phyloP scores from a whole-genome alignment of 352 stramenopile genomes.

The Phytophthora quininea region DNA sequence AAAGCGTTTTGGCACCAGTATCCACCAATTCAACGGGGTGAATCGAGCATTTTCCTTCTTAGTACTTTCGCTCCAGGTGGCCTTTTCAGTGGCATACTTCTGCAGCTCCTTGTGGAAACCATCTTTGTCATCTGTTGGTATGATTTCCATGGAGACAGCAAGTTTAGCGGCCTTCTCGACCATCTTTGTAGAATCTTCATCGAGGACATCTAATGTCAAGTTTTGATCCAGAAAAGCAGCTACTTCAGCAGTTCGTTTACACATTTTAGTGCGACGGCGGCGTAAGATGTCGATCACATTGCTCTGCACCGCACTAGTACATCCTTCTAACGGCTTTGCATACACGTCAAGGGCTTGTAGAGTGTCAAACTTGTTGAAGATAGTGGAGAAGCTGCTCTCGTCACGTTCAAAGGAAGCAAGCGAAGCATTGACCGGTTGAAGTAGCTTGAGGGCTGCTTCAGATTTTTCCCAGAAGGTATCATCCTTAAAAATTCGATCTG shows the following conservation, averaged over 20 bases:
- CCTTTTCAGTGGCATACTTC: constrained; percentile 4
- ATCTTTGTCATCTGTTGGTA: background rate
- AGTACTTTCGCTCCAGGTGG: background rate
- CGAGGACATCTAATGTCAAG: background rate
- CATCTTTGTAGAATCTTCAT: background rate
- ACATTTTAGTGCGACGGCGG: constrained; percentile 2
- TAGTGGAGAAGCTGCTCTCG: no score
- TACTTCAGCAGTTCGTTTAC: background rate
- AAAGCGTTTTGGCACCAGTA: background rate
- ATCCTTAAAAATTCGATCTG: no score
- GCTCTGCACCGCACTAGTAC: background rate
- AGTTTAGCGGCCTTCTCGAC: constrained; percentile 1
- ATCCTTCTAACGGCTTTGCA: background rate
- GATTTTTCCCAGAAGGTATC: no score
- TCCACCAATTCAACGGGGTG: constrained; percentile 10
- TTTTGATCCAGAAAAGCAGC: constrained; percentile 14
- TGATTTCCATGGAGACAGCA: background rate
- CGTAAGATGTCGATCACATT: background rate
- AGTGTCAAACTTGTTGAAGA: no score
- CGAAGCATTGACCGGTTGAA: no score
- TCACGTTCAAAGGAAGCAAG: no score
- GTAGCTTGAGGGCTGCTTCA: no score
- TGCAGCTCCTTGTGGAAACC: constrained; percentile 11
- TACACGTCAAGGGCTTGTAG: no score
- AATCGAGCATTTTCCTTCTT: background rate